Evolutionary conservation across 768 basidiomycete species (phyloP), one percentile per base, ranked within the genome.

Genomic region (Suillus paluster): DNA sequence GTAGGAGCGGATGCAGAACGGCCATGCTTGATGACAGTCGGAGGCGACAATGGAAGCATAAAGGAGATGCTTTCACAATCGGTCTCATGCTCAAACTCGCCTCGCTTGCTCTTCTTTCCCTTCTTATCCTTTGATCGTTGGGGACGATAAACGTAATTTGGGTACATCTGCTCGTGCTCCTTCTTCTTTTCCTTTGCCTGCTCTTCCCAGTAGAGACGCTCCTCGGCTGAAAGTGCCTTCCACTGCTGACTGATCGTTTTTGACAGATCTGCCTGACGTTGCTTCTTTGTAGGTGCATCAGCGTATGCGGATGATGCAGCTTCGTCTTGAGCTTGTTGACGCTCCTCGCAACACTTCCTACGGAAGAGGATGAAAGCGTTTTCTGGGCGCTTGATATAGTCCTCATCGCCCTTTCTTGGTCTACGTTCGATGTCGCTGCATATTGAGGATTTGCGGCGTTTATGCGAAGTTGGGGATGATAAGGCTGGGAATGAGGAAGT

Each of bases 301-400:
- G 48, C 27, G 27, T 58, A 61, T 9, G 70, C 52, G 0, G 61
- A 62, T 19, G 74, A 68, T 7, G 73, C 77, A 4, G 77, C 82
- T 57, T 85, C 85, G 54, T 84, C 84, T 58, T 77, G 79, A 49
- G 82, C 82, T 15, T 79, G 77, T 73, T 89, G 86, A 38, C 86
- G 84, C 56, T 90, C 87, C 75, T 89, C 87, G 75, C 87, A 90
- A 76, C 88, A 90, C 69, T 89, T 86, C 67, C 90, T 84, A 59
- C 91, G 85, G 83, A 92, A 92, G 59, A 92, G 83, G 72, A 92
- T 92, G 80, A 92, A 92, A 9, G 91, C 91, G 69, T 92, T 92
- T 77, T 91, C 89, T 2, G 90, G 91, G 46, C 91, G 86, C 75
- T 91, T 91, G 79, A 92, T 86, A 70, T 92, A 92, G 74, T 90